These are phyloP conservation scores for Fusarium begoniae DNA, from an alignment of 2,329 filamentous ascomycete species.

Conservation along the genomic window DNA sequence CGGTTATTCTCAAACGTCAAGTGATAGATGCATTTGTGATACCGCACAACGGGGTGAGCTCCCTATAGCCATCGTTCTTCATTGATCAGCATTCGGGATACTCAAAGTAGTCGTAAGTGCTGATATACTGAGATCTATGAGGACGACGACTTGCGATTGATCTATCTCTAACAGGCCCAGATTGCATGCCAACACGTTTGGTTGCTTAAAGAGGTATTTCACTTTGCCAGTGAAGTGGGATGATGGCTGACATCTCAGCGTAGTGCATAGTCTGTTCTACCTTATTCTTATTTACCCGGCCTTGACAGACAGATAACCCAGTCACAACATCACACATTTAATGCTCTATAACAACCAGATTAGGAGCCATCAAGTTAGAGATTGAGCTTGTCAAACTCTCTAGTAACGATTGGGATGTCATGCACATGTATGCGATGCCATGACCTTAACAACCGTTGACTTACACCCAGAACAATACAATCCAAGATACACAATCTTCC, in stretches of 20 bases:
- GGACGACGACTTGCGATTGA: too few species aligned
- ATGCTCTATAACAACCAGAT: rapidly evolving
- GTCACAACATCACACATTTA: rapidly evolving
- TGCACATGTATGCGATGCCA: rapidly evolving
- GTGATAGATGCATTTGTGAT: too few species aligned
- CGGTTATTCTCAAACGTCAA: too few species aligned
- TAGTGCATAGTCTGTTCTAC: neutral
- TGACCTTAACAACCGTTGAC: too few species aligned
- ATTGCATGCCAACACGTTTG: too few species aligned
- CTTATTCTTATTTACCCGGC: neutral
- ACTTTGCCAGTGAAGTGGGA: neutral
- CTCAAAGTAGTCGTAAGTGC: too few species aligned
- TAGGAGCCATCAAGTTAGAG: rapidly evolving
- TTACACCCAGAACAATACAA: too few species aligned
- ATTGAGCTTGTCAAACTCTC: neutral
- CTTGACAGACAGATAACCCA: neutral
- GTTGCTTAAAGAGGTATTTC: rapidly evolving
- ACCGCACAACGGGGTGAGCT: neutral
- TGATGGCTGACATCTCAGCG: neutral
- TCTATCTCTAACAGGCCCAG: too few species aligned
- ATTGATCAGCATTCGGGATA: neutral
- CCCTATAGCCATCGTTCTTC: neutral
- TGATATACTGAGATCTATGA: too few species aligned
- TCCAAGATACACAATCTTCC: too few species aligned
- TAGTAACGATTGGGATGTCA: neutral